These are phyloP conservation scores for Cyclotella sp. DNA, from an alignment of 108 stramenopile genomes.

Conservation along the genomic window DNA sequence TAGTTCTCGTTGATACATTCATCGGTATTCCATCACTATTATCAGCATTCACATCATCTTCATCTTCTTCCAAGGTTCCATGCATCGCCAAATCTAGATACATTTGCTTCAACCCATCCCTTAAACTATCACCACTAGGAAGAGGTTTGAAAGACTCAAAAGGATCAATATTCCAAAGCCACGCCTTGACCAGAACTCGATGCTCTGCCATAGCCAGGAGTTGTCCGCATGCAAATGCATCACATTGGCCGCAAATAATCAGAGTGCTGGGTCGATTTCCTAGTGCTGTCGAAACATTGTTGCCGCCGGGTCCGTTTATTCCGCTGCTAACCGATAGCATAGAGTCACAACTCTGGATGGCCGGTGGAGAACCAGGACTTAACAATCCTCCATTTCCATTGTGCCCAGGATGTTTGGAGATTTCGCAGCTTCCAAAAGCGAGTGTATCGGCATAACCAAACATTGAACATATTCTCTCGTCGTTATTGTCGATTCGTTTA, in stretches of 20 bases:
- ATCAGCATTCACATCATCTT: slow-evolving; percentile 32
- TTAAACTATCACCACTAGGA: slow-evolving; percentile 51
- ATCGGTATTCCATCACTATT: slow-evolving; percentile 35
- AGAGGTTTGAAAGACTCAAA: slow-evolving; percentile 55
- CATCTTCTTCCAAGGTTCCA: slow-evolving; percentile 21
- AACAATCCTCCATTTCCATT: not conserved
- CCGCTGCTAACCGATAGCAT: slow-evolving; percentile 38
- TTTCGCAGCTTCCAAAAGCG: slow-evolving; percentile 52
- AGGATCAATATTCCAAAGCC: slow-evolving; percentile 77
- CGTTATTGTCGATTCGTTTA: slow-evolving; percentile 43
- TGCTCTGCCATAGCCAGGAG: slow-evolving; percentile 85
- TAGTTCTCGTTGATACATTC: slow-evolving; percentile 68
- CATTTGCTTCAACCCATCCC: slow-evolving; percentile 58
- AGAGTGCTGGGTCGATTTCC: slow-evolving; percentile 83
- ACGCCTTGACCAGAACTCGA: slow-evolving; percentile 74
- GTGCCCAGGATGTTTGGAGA: not conserved
- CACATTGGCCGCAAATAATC: slow-evolving; percentile 68
- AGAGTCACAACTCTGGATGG: slow-evolving; percentile 33
- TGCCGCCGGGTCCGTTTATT: slow-evolving; percentile 9
- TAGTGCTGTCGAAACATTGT: slow-evolving; percentile 2
- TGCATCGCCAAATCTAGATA: slow-evolving; percentile 27
- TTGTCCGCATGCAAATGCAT: slow-evolving; percentile 88
- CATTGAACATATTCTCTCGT: slow-evolving; percentile 70
- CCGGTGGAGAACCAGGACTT: slow-evolving; percentile 49
- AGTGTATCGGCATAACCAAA: slow-evolving; percentile 85